These are phyloP conservation scores for Monsonia emarginata DNA, from an alignment of 441 rosid species.

Conservation along the genomic window DNA sequence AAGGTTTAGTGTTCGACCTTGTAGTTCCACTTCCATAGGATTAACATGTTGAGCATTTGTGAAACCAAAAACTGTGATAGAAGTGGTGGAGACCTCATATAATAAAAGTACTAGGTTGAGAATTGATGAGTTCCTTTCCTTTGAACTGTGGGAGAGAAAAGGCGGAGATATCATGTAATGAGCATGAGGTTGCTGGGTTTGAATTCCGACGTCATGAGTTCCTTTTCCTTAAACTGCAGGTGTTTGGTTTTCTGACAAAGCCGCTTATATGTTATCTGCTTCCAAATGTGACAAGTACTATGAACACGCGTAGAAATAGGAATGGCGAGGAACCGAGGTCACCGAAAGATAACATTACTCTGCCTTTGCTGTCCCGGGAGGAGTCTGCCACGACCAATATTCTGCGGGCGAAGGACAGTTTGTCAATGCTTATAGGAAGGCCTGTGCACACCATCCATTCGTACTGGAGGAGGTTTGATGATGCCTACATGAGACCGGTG, in stretches of 20 bases:
- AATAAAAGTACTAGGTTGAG: too few relatives aligned
- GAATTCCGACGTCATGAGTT: too few relatives aligned
- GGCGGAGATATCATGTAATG: too few relatives aligned
- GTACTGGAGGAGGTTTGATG: constrained; percentile 81
- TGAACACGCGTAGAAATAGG: background rate
- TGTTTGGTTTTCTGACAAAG: constrained; percentile 74
- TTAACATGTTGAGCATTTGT: background rate
- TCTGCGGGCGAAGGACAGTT: constrained; percentile 53
- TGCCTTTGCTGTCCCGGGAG: constrained; percentile 58
- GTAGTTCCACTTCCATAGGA: too few relatives aligned
- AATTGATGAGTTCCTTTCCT: too few relatives aligned
- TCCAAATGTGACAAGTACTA: constrained; percentile 28
- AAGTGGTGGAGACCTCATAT: too few relatives aligned
- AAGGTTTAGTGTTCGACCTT: too few relatives aligned
- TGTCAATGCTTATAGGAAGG: constrained; percentile 59
- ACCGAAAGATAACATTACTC: constrained; percentile 38
- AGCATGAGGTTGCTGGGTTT: too few relatives aligned
- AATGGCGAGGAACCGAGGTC: constrained; percentile 26
- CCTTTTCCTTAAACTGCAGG: constrained; percentile 33
- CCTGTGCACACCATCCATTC: constrained; percentile 68
- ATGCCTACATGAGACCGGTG: constrained; percentile 71
- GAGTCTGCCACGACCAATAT: constrained; percentile 58
- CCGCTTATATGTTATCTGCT: constrained; percentile 50
- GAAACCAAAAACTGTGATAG: background rate
- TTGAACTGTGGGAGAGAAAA: too few relatives aligned